Evolutionary conservation across 2,329 filamentous ascomycete genomes (phyloP).

Genomic region (Cytospora schulzeri): DNA sequence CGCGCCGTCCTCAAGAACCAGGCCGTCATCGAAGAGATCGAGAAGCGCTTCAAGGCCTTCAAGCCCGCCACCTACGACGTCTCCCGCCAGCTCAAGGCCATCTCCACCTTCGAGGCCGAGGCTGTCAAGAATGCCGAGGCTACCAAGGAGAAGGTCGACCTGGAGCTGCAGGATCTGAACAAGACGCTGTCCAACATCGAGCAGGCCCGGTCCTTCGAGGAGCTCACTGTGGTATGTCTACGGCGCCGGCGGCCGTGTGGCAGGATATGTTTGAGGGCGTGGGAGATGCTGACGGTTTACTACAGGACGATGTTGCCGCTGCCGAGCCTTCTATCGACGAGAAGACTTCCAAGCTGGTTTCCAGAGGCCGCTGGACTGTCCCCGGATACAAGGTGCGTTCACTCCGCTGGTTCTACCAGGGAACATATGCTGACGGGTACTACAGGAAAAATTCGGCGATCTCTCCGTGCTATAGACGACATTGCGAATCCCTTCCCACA

Average conservation of each 20-base stretch:
- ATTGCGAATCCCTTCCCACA: constrained; percentile 52
- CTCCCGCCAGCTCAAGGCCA: constrained; percentile 91
- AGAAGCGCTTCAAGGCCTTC: constrained; percentile 91
- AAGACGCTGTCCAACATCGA: constrained; percentile 98
- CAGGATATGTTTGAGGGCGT: constrained; percentile 18
- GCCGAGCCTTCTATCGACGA: constrained; percentile 97
- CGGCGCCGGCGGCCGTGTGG: constrained; percentile 14
- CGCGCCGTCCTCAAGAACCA: constrained; percentile 92
- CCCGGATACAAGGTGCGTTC: constrained; percentile 93
- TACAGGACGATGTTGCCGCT: constrained; percentile 87
- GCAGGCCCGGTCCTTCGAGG: constrained; percentile 91
- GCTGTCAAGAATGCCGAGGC: constrained; percentile 95
- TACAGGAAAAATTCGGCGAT: constrained; percentile 97
- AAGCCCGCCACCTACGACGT: constrained; percentile 94
- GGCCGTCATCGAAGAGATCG: constrained; percentile 92
- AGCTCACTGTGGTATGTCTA: constrained; percentile 89
- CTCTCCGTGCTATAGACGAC: constrained; percentile 83
- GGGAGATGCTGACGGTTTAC: constrained; percentile 35
- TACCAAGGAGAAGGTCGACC: constrained; percentile 94
- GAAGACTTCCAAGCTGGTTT: constrained; percentile 91
- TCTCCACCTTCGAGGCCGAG: constrained; percentile 96
- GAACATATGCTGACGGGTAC: constrained; percentile 46
- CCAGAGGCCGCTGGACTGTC: constrained; percentile 97
- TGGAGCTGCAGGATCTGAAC: constrained; percentile 90
- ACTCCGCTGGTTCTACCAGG: not conserved